Evolutionary conservation across 169 alveolate genomes (phyloP).

Genomic region (Perkinsus olseni): DNA sequence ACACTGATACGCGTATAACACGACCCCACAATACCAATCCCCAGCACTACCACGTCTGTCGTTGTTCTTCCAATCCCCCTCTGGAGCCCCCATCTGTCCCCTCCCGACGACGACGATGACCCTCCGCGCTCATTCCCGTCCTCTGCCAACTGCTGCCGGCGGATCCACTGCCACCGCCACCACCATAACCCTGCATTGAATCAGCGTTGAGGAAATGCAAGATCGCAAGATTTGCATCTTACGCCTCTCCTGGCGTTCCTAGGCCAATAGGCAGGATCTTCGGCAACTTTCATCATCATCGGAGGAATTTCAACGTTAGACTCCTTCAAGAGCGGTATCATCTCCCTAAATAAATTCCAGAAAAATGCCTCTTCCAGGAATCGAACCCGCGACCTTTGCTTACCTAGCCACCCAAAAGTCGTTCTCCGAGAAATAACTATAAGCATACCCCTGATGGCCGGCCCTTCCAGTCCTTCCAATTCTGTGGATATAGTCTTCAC

Average conservation of each 20-base stretch:
- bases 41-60: neutral
- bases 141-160: neutral
- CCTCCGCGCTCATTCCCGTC: neutral
- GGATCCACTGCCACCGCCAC: no score
- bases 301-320: neutral
- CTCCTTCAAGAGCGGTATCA: neutral
- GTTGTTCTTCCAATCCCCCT: neutral
- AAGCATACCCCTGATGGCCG: conserved; percentile 75
- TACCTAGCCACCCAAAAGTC: conserved; percentile 21
- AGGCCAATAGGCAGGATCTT: neutral
- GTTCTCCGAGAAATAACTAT: conserved; percentile 63
- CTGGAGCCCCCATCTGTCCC: neutral
- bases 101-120: neutral
- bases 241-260: neutral
- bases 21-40: neutral
- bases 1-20: no score
- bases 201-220: no score
- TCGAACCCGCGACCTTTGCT: neutral
- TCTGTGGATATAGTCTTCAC: conserved; percentile 85
- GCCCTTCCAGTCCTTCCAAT: conserved; percentile 89
- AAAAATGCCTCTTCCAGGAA: neutral
- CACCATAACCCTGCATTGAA: no score
- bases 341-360: neutral
- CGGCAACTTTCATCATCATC: neutral
- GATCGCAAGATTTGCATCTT: neutral